These are phyloP conservation scores for Stephania japonica DNA, from an alignment of 164 flowering plant genomes.

Conservation along the genomic window DNA sequence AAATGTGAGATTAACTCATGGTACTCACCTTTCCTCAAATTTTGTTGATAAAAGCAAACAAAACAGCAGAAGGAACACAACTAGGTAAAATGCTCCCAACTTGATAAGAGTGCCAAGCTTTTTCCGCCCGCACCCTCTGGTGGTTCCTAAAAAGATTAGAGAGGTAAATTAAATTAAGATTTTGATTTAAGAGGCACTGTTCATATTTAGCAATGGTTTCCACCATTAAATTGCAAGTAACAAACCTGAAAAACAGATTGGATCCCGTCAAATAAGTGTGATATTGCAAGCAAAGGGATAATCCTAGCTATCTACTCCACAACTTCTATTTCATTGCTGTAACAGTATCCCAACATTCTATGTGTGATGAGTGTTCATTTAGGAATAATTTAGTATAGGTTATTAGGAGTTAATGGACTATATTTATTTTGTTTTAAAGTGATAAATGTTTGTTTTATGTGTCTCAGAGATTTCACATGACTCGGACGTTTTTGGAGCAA, in stretches of 20 bases:
- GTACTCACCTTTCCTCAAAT: conserved; percentile 58
- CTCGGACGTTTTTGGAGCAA: too few species aligned
- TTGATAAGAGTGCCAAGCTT: conserved; percentile 68
- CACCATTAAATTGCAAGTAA: not conserved
- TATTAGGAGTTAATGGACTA: too few species aligned
- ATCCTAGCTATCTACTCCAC: conserved; percentile 50
- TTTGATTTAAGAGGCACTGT: not conserved
- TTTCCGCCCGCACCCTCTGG: conserved; percentile 91
- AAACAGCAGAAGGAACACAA: conserved; percentile 53
- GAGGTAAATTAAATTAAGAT: not conserved
- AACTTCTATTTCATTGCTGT: conserved; percentile 62
- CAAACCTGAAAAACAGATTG: conserved; percentile 72
- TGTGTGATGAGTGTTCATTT: too few species aligned
- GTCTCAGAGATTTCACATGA: too few species aligned
- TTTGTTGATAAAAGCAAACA: conserved; percentile 55
- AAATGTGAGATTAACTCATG: not conserved
- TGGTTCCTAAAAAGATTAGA: conserved; percentile 30
- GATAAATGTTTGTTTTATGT: too few species aligned
- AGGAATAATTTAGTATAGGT: too few species aligned
- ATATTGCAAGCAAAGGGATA: conserved; percentile 60
- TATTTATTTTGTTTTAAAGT: too few species aligned
- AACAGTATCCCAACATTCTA: conserved; percentile 57
- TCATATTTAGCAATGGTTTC: not conserved
- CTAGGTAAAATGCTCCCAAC: conserved; percentile 64
- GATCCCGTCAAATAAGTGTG: conserved; percentile 62